Conservation (phyloP, 495 filamentous ascomycete species). For the Venustampulla echinocandica region DNA sequence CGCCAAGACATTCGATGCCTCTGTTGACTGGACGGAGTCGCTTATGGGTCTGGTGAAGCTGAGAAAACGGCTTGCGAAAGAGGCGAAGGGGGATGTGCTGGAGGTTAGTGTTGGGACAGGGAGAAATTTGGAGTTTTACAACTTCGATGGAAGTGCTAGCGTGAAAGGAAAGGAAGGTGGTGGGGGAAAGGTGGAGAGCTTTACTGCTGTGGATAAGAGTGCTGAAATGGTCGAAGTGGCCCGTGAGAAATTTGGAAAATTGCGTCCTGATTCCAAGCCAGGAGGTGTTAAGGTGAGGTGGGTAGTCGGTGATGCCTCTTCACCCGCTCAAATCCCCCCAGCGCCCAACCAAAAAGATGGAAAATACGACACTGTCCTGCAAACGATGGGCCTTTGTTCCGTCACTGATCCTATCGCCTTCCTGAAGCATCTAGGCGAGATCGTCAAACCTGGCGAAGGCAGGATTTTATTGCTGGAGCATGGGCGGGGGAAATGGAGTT, state of each 20-base stretch:
- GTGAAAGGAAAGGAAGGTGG: too few relatives aligned
- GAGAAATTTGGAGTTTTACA: slow-evolving; percentile 71
- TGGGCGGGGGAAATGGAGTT: slow-evolving; percentile 66
- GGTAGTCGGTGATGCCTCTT: slow-evolving; percentile 30
- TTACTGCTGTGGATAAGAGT: slow-evolving; percentile 56
- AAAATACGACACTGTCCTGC: slow-evolving; percentile 77
- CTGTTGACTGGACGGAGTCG: slow-evolving; percentile 57
- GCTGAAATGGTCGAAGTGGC: slow-evolving; percentile 56
- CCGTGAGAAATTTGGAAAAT: slow-evolving; percentile 46
- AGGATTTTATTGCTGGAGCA: slow-evolving; percentile 86
- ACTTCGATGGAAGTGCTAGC: slow-evolving; percentile 34
- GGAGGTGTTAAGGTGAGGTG: slow-evolving; percentile 25
- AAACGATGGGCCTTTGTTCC: slow-evolving; percentile 91
- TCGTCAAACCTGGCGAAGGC: slow-evolving; percentile 47
- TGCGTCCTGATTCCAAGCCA: too few relatives aligned
- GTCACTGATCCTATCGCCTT: slow-evolving; percentile 64
- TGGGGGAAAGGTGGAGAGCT: slow-evolving; percentile 27
- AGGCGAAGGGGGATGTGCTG: slow-evolving; percentile 70
- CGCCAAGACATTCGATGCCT: slow-evolving; percentile 45
- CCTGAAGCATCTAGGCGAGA: slow-evolving; percentile 48
- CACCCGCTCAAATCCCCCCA: slow-evolving; percentile 19
- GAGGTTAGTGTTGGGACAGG: slow-evolving; percentile 92
- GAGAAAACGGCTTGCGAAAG: slow-evolving; percentile 49
- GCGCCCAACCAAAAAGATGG: slow-evolving; percentile 19
- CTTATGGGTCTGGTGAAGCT: slow-evolving; percentile 54